Evolutionary conservation across 202 grass and related monocot genomes (phyloP).

Genomic region (Bolboschoenoplectus hybrid): DNA sequence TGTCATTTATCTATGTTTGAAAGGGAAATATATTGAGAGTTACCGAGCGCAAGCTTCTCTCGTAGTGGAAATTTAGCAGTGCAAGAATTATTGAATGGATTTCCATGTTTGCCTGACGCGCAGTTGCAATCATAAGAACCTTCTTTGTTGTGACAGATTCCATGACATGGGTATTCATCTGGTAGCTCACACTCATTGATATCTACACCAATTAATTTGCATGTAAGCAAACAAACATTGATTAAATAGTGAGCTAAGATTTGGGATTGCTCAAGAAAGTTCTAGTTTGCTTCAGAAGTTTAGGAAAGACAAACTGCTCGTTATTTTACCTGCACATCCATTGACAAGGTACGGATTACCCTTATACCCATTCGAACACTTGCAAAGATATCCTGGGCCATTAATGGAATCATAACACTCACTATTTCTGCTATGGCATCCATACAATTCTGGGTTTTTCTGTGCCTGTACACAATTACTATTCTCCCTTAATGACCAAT

Average conservation of each 20-base stretch:
- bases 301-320: neutral
- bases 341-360: constrained; percentile 52
- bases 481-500: constrained; percentile 56
- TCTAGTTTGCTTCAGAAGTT: neutral
- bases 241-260: neutral
- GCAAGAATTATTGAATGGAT: neutral
- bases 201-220: constrained; percentile 37
- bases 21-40: neutral
- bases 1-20: neutral
- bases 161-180: constrained; percentile 41
- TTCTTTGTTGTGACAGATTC: constrained; percentile 33
- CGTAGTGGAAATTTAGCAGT: neutral
- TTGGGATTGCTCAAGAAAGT: neutral
- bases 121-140: constrained; percentile 43
- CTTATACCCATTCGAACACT: constrained; percentile 45
- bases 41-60: constrained; percentile 38
- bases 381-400: constrained; percentile 53
- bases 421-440: constrained; percentile 39
- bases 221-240: neutral
- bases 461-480: constrained; percentile 30
- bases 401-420: constrained; percentile 46
- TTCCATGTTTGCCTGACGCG: neutral
- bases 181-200: constrained; percentile 41
- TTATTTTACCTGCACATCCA: constrained; percentile 51
- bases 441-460: neutral